Base-by-base conservation (phyloP, 2,329 filamentous ascomycete genomes). In the Cladorrhinum sp. region DNA sequence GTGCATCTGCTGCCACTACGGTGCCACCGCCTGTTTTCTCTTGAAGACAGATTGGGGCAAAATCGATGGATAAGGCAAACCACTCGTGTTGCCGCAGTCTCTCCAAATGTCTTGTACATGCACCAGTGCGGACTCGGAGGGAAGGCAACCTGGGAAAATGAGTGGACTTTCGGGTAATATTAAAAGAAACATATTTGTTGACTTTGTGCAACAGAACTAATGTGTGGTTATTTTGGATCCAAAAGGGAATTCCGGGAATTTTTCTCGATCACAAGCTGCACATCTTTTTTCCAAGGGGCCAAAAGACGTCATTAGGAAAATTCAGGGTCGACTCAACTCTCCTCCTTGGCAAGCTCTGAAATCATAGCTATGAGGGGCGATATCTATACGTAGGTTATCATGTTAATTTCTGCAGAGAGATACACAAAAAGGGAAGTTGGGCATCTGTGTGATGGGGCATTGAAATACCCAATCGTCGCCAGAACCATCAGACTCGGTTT, bases 121-220 rank as follows among this genome's bases (percentile, higher is more conserved):
- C n/a, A n/a, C n/a, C n/a, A n/a, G n/a, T n/a, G n/a, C n/a, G n/a
- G n/a, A n/a, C n/a, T 36, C 10, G 32, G 32, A 10, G 32, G 32
- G 32, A 36, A 3, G 12, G 12, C 32, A 36, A 16, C 2, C 8
- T 10, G 8, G 12, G 32, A 9, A 9, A 36, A 9, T 36, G 9
- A 12, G 12, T 36, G 32, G 32, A 36, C 32, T 36, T 36, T 36
- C 55, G 27, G 55, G 22, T 51, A 51, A 57, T 53, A 53, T 53
- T 12, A 12, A 45, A 20, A 22, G 16, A 22, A 18, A 20, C 10
- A 45, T 45, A 13, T n/a, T 22, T 45, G 36, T 20, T 16, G 16
- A 23, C 53, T 56, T 58, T 58, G 56, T 58, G 56, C 24, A 50
- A 58, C 50, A 32, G 56, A 58, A 58, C n/a, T 16, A n/a, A 20